These are phyloP conservation scores for Fragilaria crotonensis DNA, from an alignment of 108 stramenopile species.

Conservation along the genomic window DNA sequence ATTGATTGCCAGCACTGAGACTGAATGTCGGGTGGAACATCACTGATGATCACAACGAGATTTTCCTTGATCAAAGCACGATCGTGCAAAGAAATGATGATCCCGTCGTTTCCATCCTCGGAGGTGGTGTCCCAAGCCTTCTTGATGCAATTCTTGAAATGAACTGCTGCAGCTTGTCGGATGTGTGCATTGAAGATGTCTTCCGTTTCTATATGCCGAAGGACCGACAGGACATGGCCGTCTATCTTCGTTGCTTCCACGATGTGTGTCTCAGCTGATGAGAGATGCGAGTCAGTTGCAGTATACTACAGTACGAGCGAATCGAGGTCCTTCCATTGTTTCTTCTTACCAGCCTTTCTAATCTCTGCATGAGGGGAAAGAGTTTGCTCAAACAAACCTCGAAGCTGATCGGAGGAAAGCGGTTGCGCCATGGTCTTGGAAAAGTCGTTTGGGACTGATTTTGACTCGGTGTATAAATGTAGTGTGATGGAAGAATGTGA, in stretches of 20 bases:
- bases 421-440: conserved; percentile 8
- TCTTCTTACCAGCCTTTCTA: conserved; percentile 37
- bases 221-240: conserved; percentile 53
- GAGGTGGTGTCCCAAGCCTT: conserved; percentile 86
- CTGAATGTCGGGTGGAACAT: conserved; percentile 85
- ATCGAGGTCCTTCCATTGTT: too few species aligned
- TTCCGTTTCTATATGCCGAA: conserved; percentile 48
- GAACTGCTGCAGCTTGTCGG: conserved; percentile 87
- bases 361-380: conserved; percentile 50
- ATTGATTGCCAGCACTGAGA: conserved; percentile 90
- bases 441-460: too few species aligned
- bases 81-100: conserved; percentile 53
- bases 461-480: too few species aligned
- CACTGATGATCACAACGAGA: conserved; percentile 94
- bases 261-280: conserved; percentile 58
- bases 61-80: conserved; percentile 89
- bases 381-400: conserved; percentile 49
- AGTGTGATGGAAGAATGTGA: too few species aligned
- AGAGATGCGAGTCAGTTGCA: conserved; percentile 1
- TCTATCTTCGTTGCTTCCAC: conserved; percentile 27
- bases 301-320: background rate
- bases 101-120: conserved; percentile 44
- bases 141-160: conserved; percentile 97
- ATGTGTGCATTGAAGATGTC: conserved; percentile 26
- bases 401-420: conserved; percentile 34